Base-by-base conservation (phyloP, 306 rosid genomes). In the Cicer bijugum region DNA sequence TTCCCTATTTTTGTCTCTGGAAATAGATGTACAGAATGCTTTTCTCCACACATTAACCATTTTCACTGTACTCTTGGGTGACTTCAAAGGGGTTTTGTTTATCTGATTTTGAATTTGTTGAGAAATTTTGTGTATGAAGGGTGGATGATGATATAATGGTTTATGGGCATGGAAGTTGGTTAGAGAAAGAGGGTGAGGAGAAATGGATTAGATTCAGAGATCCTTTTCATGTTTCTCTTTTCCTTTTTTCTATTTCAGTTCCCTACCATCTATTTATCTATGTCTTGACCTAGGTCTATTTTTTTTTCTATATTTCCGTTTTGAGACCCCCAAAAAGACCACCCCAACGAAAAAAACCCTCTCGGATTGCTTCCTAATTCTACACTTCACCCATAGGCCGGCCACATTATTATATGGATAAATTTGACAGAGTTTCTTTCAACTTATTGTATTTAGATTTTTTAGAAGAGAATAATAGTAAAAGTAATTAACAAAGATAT, bases 21-120 rank as follows among this genome's bases (percentile, higher is more conserved):
- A 86, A 56, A 88, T 86, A 8, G 97, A 91, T 38, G 99, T 90
- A 76, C 99, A 95, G 38, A 95, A 95, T 1, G 96, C 97, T 69
- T 96, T 85, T 86, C 97, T 90, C 99, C 99, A 95, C 33, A 97
- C 97, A 16, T 87, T 76, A 89, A 91, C 97, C 97, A 91, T 89
- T 51, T 55, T 84, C 59, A 45, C 72, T 56, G 33, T 28, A 55
- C 38, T 64, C n/a, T 10, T 20, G 37, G 1, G 39, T 56, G 39
- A 56, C 19, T 23, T 44, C 15, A 12, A 63, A 66, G 55, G 67
- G 67, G 4, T 47, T 45, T 52, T 3, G 12, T 3, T 9, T 20
- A n/a, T 11, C 19, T 4, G n/a, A 1, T 39, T 57, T 12, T 57
- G 63, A 3, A 8, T 15, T 28, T 40, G 11, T 12, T 7, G 44